Evolutionary conservation across 2,329 filamentous ascomycete species (phyloP), one percentile per base, ranked within the genome.

Genomic region (Colletotrichum sp.): DNA sequence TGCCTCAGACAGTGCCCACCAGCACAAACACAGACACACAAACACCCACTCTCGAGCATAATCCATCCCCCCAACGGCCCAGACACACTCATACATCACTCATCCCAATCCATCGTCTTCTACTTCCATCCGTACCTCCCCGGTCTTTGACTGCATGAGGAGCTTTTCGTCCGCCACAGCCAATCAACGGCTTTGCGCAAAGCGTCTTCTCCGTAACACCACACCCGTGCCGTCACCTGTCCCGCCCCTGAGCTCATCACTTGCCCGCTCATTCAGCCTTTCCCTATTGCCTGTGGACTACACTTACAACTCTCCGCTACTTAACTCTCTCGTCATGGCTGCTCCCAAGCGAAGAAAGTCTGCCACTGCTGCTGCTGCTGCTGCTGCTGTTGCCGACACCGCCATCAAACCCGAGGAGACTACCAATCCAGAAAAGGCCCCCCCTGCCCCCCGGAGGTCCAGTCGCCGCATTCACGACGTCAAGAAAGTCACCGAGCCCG

Each of bases 261-360:
- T 38, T 13, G 52, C 36, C 34, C 18, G 30, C 21, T 32, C 28
- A 8, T 12, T 32, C 55, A 55, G n/a, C 52, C 26, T 48, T 24
- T 10, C 12, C 43, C 5, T 52, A 24, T 16, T 18, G 9, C 43
- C 48, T 70, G 43, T 52, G 43, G 43, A 24, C 43, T 52, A 52
- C n/a, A 7, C 18, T 38, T 18, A 14, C 4, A 48, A 32, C 3
- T 24, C n/a, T 14, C 13, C 38, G 18, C 9, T 64, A 64, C 52
- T 63, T 69, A 63, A 59, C 28, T 14, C 16, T n/a, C 52, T 43
- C 36, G 36, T 62, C 69, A 71, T 72, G 70, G 63, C 59, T 34
- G 32, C 68, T 32, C 66, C 81, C 5, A 88, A 87, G 77, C 82
- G 86, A 64, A 87, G 86, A 77, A 84, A 82, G 69, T 77, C 80